Evolutionary conservation across 2,329 filamentous ascomycete genomes (phyloP), one percentile per base, ranked within the genome.

Genomic region (Acrodontium crateriforme): DNA sequence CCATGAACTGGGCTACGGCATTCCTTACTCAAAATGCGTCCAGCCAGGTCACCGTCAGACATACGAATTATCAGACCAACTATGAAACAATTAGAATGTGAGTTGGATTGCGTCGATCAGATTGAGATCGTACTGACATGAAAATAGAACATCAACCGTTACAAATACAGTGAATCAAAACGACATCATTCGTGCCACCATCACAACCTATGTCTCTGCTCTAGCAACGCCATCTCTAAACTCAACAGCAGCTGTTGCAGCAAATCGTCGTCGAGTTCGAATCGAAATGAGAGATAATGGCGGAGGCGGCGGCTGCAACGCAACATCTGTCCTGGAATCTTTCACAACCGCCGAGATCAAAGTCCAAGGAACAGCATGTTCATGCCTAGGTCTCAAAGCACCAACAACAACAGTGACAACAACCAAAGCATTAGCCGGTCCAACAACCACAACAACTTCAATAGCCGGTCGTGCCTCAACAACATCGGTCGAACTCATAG

Each of bases 331-430:
- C n/a, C n/a, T n/a, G n/a, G n/a, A n/a, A 14, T 16, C 10, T 8
- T 16, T 23, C 20, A 30, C 28, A n/a, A 30, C 7, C 28, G 22
- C 23, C 13, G 5, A 6, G 5, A 19, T 24, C 6, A 18, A 27
- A 8, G 5, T 18, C 25, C 29, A 32, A 7, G 23, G 22, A 5
- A 17, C 27, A 10, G 32, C 25, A 11, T 35, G 32, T 29, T 31
- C 32, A 4, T 35, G 32, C 27, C n/a, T 35, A 13, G 21, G 26
- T 21, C 18, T 29, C 6, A n/a, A 22, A 11, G 20, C 29, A 14
- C 17, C 32, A 2, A 36, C 40, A n/a, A 23, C 36, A 2, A 46
- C 42, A 2, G 22, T 33, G 29, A 40, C 31, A 4, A 27, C 29
- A 26, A 36, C 34, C 8, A 27, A 28, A 25, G n/a, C 21, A 4